Evolutionary conservation across 495 filamentous ascomycete genomes (phyloP).

Genomic region (Annulohypoxylon stygium): DNA sequence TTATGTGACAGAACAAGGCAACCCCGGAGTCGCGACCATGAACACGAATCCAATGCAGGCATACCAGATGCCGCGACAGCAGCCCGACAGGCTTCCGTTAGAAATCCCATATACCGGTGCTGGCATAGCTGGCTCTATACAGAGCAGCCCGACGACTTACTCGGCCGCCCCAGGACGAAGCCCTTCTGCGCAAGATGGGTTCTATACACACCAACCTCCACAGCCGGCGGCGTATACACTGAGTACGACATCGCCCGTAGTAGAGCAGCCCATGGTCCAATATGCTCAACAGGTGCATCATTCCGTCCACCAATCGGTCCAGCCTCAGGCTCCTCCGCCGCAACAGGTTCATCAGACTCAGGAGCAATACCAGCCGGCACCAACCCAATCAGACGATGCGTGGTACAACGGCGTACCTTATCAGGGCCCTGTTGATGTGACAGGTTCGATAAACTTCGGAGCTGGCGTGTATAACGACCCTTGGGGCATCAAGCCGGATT

Average conservation of each 20-base stretch:
- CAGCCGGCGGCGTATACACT: slow-evolving; percentile 58
- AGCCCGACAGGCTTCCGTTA: slow-evolving; percentile 56
- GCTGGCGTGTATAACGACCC: slow-evolving; percentile 53
- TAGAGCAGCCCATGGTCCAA: slow-evolving; percentile 52
- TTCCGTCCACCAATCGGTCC: slow-evolving; percentile 45
- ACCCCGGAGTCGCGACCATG: slow-evolving; percentile 66
- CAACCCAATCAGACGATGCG: not conserved
- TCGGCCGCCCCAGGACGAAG: slow-evolving; percentile 60
- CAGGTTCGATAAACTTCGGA: slow-evolving; percentile 53
- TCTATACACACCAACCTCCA: slow-evolving; percentile 61
- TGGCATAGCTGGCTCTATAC: slow-evolving; percentile 55
- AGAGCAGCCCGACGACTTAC: slow-evolving; percentile 65
- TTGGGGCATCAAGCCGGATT: slow-evolving; percentile 62
- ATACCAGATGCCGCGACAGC: slow-evolving; percentile 61
- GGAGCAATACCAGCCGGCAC: slow-evolving; percentile 49
- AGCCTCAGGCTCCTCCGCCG: slow-evolving; percentile 37
- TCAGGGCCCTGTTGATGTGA: slow-evolving; percentile 60
- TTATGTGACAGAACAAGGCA: slow-evolving; percentile 65
- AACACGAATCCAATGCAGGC: slow-evolving; percentile 61
- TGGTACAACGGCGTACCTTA: slow-evolving; percentile 62
- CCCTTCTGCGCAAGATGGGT: slow-evolving; percentile 59
- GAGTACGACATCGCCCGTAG: slow-evolving; percentile 54
- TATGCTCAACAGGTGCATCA: slow-evolving; percentile 50
- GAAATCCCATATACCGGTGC: slow-evolving; percentile 60
- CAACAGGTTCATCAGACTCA: slow-evolving; percentile 38